phyloP scores from a whole-genome alignment of 164 flowering plant species.

The Dillenia turbinata region DNA sequence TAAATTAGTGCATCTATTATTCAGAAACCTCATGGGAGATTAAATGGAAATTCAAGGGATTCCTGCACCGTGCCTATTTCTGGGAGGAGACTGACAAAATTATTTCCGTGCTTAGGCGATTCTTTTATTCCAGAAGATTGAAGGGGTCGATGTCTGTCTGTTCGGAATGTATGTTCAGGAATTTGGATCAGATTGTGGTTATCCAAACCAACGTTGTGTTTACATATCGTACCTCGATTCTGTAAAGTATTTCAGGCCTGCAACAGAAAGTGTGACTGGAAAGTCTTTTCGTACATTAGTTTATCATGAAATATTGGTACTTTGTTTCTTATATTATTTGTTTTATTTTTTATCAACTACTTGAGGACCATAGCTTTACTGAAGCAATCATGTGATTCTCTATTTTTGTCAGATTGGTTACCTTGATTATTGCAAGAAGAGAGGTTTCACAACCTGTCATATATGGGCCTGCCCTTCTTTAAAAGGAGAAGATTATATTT shows the following conservation, averaged over 20 bases:
- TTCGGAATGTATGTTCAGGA: conserved; percentile 27
- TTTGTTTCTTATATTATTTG: background rate
- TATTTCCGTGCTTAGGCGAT: conserved; percentile 9
- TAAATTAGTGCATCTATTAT: no score
- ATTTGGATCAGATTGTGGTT: conserved; percentile 18
- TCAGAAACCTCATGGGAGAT: no score
- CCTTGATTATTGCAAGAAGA: conserved; percentile 20
- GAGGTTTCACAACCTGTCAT: conserved; percentile 18
- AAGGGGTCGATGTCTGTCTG: conserved; percentile 22
- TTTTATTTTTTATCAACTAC: background rate
- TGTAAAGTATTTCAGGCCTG: conserved; percentile 16
- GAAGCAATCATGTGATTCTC: background rate
- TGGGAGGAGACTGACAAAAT: background rate
- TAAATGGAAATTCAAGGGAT: no score
- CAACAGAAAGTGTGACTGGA: conserved; percentile 12
- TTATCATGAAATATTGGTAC: conserved; percentile 21
- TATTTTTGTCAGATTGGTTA: conserved; percentile 11
- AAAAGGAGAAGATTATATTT: conserved; percentile 16
- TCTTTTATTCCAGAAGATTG: conserved; percentile 24
- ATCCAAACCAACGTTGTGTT: conserved; percentile 19
- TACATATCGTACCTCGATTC: conserved; percentile 20
- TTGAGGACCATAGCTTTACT: background rate
- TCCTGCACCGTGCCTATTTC: no score
- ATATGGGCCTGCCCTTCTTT: conserved; percentile 20
- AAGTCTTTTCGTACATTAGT: conserved; percentile 20